phyloP scores from a whole-genome alignment of 2,329 filamentous ascomycete species.

The Colletotrichum tanaceti region DNA sequence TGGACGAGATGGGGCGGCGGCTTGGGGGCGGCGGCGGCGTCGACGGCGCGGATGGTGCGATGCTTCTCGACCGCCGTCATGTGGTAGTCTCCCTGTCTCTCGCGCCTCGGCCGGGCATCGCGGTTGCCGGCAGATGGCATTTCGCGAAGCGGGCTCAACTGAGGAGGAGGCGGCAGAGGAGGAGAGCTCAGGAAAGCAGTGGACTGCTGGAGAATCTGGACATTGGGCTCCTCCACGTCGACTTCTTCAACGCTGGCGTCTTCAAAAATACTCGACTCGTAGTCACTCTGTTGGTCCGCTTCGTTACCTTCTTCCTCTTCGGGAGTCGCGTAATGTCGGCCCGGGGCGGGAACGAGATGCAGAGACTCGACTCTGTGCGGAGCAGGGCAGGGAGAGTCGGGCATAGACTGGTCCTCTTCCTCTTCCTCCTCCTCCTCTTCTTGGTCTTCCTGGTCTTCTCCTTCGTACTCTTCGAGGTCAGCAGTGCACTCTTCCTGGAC shows the following conservation, averaged over 20 bases:
- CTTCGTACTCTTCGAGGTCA: constrained; percentile 58
- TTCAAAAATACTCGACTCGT: constrained; percentile 57
- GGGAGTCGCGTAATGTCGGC: background rate
- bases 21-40: constrained; percentile 45
- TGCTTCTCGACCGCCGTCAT: constrained; percentile 62
- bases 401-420: constrained; percentile 2
- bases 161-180: constrained; percentile 60
- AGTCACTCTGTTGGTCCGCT: constrained; percentile 50
- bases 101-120: constrained; percentile 34
- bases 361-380: constrained; percentile 50
- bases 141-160: constrained; percentile 64
- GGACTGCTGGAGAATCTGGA: constrained; percentile 59
- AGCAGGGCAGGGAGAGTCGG: constrained; percentile 46
- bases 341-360: constrained; percentile 54
- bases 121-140: constrained; percentile 55
- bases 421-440: constrained; percentile 18
- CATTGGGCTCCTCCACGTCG: constrained; percentile 57
- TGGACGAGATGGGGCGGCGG: constrained; percentile 50
- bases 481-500: constrained; percentile 50
- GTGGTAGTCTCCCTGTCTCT: constrained; percentile 56
- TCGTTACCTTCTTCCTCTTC: constrained; percentile 42
- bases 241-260: constrained; percentile 57
- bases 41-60: constrained; percentile 53
- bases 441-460: constrained; percentile 38
- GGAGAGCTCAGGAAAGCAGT: constrained; percentile 57